These are phyloP conservation scores for Orbilia ellipsospora DNA, from an alignment of 2,329 filamentous ascomycete genomes.

Conservation along the genomic window DNA sequence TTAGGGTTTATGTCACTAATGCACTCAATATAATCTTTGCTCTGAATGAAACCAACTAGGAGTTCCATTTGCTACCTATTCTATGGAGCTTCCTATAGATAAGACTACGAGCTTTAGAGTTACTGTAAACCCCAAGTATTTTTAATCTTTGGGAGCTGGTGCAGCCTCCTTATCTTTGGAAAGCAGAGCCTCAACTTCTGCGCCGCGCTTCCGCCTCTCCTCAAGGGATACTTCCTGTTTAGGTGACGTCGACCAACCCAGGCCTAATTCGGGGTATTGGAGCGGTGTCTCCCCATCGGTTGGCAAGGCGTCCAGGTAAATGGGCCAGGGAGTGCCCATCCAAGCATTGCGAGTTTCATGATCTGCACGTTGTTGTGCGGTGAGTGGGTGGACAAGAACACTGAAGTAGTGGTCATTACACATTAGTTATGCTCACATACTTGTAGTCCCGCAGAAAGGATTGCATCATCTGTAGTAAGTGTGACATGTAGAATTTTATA, in stretches of 20 bases:
- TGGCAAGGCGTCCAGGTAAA: conserved; percentile 60
- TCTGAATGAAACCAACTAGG: too few relatives aligned
- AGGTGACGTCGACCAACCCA: conserved; percentile 35
- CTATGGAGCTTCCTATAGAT: too few relatives aligned
- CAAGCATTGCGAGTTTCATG: conserved; percentile 61
- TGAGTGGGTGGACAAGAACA: conserved; percentile 61
- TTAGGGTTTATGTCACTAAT: too few relatives aligned
- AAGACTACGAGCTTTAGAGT: too few relatives aligned
- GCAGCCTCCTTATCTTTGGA: conserved; percentile 60
- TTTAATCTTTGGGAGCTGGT: conserved; percentile 59
- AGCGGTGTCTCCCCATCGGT: conserved; percentile 59
- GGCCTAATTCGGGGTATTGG: conserved; percentile 61
- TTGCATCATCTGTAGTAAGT: not conserved
- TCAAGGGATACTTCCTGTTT: conserved; percentile 60
- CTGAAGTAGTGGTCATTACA: conserved; percentile 50
- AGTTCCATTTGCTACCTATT: too few relatives aligned
- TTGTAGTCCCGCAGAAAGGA: too few relatives aligned
- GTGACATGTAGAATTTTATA: not conserved
- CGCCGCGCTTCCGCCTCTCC: conserved; percentile 60
- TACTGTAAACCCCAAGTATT: too few relatives aligned
- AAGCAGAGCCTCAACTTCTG: conserved; percentile 60
- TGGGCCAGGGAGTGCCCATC: conserved; percentile 61
- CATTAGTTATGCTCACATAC: not conserved
- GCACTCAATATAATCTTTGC: too few relatives aligned
- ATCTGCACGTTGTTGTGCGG: conserved; percentile 60